Percentiles rank a stretch among this genome's conserved stretches.
phyloP scores from a whole-genome alignment of 2,329 filamentous ascomycete genomes.

The Blastomyces gilchristii region DNA sequence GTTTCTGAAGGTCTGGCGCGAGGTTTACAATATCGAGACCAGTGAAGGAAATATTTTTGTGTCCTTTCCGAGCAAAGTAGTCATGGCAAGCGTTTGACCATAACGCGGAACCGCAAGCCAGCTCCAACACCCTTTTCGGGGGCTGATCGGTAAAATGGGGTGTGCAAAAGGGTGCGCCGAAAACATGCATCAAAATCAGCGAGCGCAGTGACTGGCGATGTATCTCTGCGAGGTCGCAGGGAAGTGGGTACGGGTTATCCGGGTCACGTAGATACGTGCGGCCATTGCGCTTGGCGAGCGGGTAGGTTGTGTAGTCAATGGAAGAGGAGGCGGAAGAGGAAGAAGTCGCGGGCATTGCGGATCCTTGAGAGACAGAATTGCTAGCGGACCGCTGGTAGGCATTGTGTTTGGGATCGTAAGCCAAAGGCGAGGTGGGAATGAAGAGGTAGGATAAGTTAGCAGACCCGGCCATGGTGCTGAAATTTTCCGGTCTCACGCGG shows the following conservation, averaged over 20 bases:
- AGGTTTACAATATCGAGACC: slow-evolving; percentile 73
- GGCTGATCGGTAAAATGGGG: slow-evolving; percentile 55
- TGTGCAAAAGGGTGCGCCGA: slow-evolving; percentile 69
- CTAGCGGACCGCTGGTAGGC: slow-evolving; percentile 15
- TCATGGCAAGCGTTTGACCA: slow-evolving; percentile 85
- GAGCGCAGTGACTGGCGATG: slow-evolving; percentile 81
- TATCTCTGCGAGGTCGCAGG: slow-evolving; percentile 75
- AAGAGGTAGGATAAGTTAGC: slow-evolving; percentile 14
- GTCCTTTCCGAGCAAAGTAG: slow-evolving; percentile 59
- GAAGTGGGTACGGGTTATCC: slow-evolving; percentile 67
- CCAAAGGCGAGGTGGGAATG: slow-evolving; percentile 3
- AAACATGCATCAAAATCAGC: slow-evolving; percentile 67
- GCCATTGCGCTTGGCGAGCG: slow-evolving; percentile 64
- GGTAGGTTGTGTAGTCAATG: slow-evolving; percentile 37
- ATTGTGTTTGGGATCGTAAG: slow-evolving; percentile 11
- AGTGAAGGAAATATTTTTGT: slow-evolving; percentile 62
- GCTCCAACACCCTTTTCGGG: slow-evolving; percentile 68
- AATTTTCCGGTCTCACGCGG: not conserved
- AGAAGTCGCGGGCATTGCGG: slow-evolving; percentile 20
- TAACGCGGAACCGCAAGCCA: slow-evolving; percentile 78
- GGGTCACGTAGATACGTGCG: slow-evolving; percentile 72
- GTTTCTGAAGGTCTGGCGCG: slow-evolving; percentile 53
- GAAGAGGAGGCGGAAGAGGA: slow-evolving; percentile 27
- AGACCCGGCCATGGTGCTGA: slow-evolving; percentile 12
- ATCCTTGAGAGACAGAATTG: slow-evolving; percentile 22